These are phyloP conservation scores for Euphorbia schlechtendalii DNA, from an alignment of 441 rosid species.

Conservation along the genomic window DNA sequence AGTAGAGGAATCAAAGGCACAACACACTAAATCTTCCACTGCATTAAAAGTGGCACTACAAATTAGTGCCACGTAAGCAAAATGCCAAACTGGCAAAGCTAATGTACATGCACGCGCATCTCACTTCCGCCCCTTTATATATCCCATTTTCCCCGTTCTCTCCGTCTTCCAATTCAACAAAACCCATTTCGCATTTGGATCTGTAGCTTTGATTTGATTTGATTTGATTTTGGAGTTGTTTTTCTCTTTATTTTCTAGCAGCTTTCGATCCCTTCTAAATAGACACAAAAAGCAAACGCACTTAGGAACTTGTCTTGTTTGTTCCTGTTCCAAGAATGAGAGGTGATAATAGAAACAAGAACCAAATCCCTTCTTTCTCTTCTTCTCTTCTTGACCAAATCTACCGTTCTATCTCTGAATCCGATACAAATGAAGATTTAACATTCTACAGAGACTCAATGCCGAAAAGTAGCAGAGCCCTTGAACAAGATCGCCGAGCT, in stretches of 20 bases:
- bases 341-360: constrained; percentile 23
- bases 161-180: constrained; percentile 11
- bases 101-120: constrained; percentile 31
- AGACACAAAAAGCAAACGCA: constrained; percentile 1
- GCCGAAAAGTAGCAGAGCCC: constrained; percentile 21
- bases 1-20: not conserved
- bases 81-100: constrained; percentile 26
- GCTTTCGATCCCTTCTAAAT: constrained; percentile 6
- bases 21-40: not conserved
- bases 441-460: constrained; percentile 33
- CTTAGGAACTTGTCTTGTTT: not conserved
- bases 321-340: constrained; percentile 9
- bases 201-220: too few species aligned
- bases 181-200: too few species aligned
- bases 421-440: constrained; percentile 32
- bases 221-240: not conserved
- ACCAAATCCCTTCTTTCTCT: constrained; percentile 70
- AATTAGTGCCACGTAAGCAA: constrained; percentile 23
- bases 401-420: constrained; percentile 65
- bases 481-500: constrained; percentile 25
- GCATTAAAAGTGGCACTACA: not conserved
- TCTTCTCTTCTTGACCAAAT: constrained; percentile 82
- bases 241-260: constrained; percentile 8
- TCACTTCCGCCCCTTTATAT: constrained; percentile 15
- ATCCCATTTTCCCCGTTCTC: constrained; percentile 19